Conservation (phyloP, 2,329 filamentous ascomycete species). For the Xylariaceae sp. region DNA sequence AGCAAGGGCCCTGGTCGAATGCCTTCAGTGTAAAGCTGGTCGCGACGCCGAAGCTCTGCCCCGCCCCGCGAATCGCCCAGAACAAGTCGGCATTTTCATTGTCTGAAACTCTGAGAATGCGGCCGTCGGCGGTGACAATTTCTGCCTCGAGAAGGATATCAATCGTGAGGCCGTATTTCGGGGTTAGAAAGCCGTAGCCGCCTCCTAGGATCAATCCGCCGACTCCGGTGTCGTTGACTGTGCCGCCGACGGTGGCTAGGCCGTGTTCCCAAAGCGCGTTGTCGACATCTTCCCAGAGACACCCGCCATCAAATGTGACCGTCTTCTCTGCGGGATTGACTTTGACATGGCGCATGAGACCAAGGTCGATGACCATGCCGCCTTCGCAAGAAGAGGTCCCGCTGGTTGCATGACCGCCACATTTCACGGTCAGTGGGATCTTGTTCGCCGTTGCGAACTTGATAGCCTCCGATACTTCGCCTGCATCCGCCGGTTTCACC, state of each 20-base stretch:
- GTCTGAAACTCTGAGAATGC: slow-evolving; percentile 47
- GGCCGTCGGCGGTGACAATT: slow-evolving; percentile 48
- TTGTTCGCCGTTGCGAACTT: slow-evolving; percentile 50
- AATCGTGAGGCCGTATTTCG: slow-evolving; percentile 56
- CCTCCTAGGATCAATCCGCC: slow-evolving; percentile 64
- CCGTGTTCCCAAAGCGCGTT: slow-evolving; percentile 53
- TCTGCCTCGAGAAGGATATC: slow-evolving; percentile 49
- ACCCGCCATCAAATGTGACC: slow-evolving; percentile 57
- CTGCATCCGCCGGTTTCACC: slow-evolving; percentile 47
- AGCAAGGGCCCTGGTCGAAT: slow-evolving; percentile 42
- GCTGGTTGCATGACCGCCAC: slow-evolving; percentile 62
- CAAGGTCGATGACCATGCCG: slow-evolving; percentile 62
- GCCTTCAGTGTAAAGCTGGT: slow-evolving; percentile 46
- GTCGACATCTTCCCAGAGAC: slow-evolving; percentile 61
- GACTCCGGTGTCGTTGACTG: slow-evolving; percentile 67
- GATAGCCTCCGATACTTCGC: slow-evolving; percentile 45
- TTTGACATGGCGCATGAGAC: slow-evolving; percentile 54
- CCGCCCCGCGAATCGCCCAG: slow-evolving; percentile 50
- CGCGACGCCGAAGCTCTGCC: slow-evolving; percentile 51
- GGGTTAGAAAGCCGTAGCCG: slow-evolving; percentile 63
- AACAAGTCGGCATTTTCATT: slow-evolving; percentile 50
- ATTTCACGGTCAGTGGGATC: slow-evolving; percentile 58
- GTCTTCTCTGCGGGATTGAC: slow-evolving; percentile 53
- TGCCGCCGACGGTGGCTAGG: slow-evolving; percentile 66
- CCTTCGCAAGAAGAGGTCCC: slow-evolving; percentile 56